Base-by-base conservation (phyloP, 257 asterid genomes). In the Solanum lycopersicoides region DNA sequence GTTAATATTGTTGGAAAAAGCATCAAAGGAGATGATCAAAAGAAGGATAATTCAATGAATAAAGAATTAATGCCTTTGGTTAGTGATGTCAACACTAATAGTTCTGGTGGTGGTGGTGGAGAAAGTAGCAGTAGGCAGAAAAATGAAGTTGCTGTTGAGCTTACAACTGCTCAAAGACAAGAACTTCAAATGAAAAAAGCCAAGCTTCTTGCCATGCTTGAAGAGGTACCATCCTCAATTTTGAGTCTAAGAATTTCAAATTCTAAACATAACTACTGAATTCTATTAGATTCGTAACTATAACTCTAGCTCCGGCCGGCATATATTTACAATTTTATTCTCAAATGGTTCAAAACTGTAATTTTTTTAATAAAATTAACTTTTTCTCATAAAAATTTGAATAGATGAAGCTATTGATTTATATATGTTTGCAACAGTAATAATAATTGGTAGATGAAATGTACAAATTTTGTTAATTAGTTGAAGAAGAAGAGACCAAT, bases 151-250 rank as follows among this genome's bases (percentile, higher is more conserved):
- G 75, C 83, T 53, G 44, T 21, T 53, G 95, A 93, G 83, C 92
- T 93, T 39, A 82, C 95, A 10, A 83, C 96, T 18, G 92, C 98
- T 28, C 95, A 93, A 86, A 94, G 93, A 35, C 98, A 95, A 53
- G 98, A 94, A 88, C 91, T 94, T 89, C 98, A 94, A 91, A 94
- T 92, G 95, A 95, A 93, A 91, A 94, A 94, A 91, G 92, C 95
- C 20, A 95, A 94, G 86, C 97, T 95, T 82, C 79, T 87, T 53
- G 89, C 83, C 93, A 92, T 95, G 97, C 89, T 95, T 21, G 95
- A 95, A 76, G 98, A 95, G 98, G 98, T 95, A 92, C 82, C 18
- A 21, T 73, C 30, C 9, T 37, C 0, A 73, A 4, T 73, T 35
- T 73, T 35, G 18, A 37, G 9, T 73, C 13, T 20, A 5, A 37